These are phyloP conservation scores for Colletotrichum lindemuthianum DNA, from an alignment of 2,329 filamentous ascomycete species.

Conservation along the genomic window DNA sequence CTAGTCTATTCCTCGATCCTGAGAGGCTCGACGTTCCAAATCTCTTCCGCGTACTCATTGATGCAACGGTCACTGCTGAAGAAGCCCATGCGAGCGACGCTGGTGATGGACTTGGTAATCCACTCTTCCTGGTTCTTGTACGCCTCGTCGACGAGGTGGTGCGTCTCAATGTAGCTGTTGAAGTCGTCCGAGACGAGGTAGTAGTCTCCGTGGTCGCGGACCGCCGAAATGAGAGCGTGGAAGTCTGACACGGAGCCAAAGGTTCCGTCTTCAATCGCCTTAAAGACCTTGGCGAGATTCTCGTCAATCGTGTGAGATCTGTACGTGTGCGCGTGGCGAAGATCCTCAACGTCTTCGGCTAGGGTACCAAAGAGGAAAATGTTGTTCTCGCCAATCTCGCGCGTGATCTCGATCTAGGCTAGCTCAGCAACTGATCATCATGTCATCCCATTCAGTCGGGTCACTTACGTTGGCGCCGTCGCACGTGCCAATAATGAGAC, in stretches of 20 bases:
- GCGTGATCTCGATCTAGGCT: constrained; percentile 87
- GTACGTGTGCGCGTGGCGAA: constrained; percentile 91
- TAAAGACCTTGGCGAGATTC: constrained; percentile 82
- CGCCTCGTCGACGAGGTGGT: constrained; percentile 88
- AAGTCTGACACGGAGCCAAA: constrained; percentile 87
- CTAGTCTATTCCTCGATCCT: constrained; percentile 49
- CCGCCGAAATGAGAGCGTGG: constrained; percentile 82
- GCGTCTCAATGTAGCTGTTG: constrained; percentile 91
- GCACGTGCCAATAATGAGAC: constrained; percentile 96
- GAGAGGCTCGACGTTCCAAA: constrained; percentile 96
- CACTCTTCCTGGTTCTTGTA: constrained; percentile 94
- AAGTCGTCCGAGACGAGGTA: constrained; percentile 99
- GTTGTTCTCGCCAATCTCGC: constrained; percentile 95
- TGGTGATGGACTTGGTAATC: constrained; percentile 88
- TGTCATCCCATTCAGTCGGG: constrained; percentile 29
- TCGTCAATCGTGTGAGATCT: constrained; percentile 81
- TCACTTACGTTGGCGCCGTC: constrained; percentile 91
- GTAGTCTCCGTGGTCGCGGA: constrained; percentile 94
- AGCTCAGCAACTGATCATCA: constrained; percentile 28
- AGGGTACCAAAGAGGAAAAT: constrained; percentile 99
- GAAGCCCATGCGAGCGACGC: constrained; percentile 95
- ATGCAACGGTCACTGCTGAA: constrained; percentile 96
- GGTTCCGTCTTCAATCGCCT: constrained; percentile 78
- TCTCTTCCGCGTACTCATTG: constrained; percentile 94
- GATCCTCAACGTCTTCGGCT: constrained; percentile 94